Evolutionary conservation across 2,329 filamentous ascomycete genomes (phyloP).

Genomic region (Exserohilum rostratum): DNA sequence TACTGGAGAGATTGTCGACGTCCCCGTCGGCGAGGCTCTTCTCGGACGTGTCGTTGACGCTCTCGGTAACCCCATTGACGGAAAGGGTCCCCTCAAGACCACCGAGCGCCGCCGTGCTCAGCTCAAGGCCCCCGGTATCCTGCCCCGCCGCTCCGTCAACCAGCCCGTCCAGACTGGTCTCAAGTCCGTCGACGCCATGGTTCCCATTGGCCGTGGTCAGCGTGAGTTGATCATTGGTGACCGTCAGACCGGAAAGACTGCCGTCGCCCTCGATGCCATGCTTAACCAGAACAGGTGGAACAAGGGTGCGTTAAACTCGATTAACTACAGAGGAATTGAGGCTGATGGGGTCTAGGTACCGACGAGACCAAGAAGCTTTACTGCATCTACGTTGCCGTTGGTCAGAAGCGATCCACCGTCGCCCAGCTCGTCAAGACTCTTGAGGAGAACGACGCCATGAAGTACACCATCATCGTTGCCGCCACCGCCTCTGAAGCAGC

Average conservation of each 20-base stretch:
- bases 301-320: slow-evolving; percentile 57
- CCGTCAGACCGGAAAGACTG: slow-evolving; percentile 99
- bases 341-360: slow-evolving; percentile 17
- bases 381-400: slow-evolving; percentile 98
- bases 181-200: slow-evolving; percentile 99
- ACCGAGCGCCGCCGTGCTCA: slow-evolving; percentile 93
- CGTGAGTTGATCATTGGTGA: slow-evolving; percentile 99
- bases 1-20: slow-evolving; percentile 99
- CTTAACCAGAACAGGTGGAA: slow-evolving; percentile 99
- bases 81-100: slow-evolving; percentile 96
- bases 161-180: slow-evolving; percentile 99
- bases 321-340: no score
- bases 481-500: slow-evolving; percentile 97
- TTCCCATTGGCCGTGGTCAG: slow-evolving; percentile 99
- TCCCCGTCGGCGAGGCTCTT: slow-evolving; percentile 89
- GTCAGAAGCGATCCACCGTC: slow-evolving; percentile 99
- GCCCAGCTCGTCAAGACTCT: slow-evolving; percentile 99
- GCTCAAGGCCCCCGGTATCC: slow-evolving; percentile 98
- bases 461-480: slow-evolving; percentile 92
- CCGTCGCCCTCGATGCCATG: slow-evolving; percentile 95
- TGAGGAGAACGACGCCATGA: slow-evolving; percentile 99
- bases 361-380: slow-evolving; percentile 99
- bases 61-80: slow-evolving; percentile 98
- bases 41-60: slow-evolving; percentile 98
- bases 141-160: slow-evolving; percentile 96